Base-by-base conservation (phyloP, 73 alveolate genomes). In the Tetrahymena thermophila region DNA sequence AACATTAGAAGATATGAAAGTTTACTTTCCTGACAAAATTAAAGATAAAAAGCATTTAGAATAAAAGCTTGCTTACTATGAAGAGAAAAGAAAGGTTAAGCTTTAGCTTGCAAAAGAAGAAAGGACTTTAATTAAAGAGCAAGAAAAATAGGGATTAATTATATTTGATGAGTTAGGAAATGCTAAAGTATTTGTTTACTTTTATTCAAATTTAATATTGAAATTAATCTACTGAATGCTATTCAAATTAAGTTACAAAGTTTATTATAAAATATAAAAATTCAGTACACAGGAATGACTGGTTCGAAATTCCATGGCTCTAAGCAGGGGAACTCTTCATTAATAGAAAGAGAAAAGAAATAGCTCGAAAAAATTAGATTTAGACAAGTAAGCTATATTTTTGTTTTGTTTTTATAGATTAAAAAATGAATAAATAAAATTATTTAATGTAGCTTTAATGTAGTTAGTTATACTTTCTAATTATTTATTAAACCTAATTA, bases 1-100 rank as follows among this genome's bases (percentile, higher is more conserved):
- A 95, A 58, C 96, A 17, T 0, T 95, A 9, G 84, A 95, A 25
- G 98, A 96, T 25, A 56, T 95, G 56, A 96, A 96, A 93, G 44
- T 35, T 34, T 94, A 96, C 85, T 56, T 93, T 93, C 95, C 85
- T 55, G 83, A 96, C 44, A 44, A 85, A 50, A 85, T 85, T 35
- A 55, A 85, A 55, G 97, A 95, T 95, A 94, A 95, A 35, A 85
- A 94, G 93, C 95, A 83, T 25, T 94, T 94, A 95, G 94, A 44
- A 84, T 55, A 38, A 42, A 38, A 35, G 15, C 42, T 43, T 21
- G 94, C 94, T 8, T 96, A 93, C 58, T 57, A 95, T 34, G 97
- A 95, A 58, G 96, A 95, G 11, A 95, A 71, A 93, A 95, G 97
- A 93, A 56, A 95, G 38, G 97, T 43, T 1, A 95, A 94, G n/a